Evolutionary conservation across 2,329 filamentous ascomycete species (phyloP).

Genomic region (Scedosporium dehoogii): DNA sequence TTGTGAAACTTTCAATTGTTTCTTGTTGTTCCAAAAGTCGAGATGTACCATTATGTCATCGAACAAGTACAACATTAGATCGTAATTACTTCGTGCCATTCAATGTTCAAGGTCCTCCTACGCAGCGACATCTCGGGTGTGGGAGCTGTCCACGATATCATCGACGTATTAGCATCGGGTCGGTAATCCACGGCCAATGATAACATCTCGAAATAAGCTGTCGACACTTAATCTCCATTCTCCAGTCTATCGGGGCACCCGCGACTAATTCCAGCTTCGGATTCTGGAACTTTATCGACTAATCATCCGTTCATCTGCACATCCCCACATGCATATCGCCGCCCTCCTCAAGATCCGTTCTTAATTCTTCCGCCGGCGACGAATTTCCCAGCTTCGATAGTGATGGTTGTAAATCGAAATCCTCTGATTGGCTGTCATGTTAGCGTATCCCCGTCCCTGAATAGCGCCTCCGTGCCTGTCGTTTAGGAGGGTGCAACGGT

Average conservation of each 20-base stretch:
- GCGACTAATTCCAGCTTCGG: neutral
- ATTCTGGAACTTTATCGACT: neutral
- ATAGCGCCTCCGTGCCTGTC: neutral
- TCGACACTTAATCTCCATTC: neutral
- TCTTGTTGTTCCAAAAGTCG: no score
- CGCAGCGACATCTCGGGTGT: no score
- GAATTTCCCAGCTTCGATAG: neutral
- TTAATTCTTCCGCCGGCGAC: neutral
- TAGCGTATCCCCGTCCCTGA: neutral
- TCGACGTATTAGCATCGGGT: neutral
- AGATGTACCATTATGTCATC: no score
- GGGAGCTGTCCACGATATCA: no score
- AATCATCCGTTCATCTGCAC: neutral
- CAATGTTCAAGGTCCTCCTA: no score
- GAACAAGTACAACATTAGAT: no score
- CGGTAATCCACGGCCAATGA: neutral
- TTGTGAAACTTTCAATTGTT: no score
- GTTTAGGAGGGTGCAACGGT: neutral
- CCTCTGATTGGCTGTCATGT: neutral
- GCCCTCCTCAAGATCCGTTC: neutral
- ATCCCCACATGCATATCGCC: neutral
- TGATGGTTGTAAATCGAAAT: constrained; percentile 5
- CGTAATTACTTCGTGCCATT: no score
- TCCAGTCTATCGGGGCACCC: neutral
- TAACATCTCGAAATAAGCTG: neutral